A percentile compares a stretch with the other conserved stretches of the same genome.
phyloP scores from a whole-genome alignment of 176 grass and related monocot genomes.

The Ensete glaucum region DNA sequence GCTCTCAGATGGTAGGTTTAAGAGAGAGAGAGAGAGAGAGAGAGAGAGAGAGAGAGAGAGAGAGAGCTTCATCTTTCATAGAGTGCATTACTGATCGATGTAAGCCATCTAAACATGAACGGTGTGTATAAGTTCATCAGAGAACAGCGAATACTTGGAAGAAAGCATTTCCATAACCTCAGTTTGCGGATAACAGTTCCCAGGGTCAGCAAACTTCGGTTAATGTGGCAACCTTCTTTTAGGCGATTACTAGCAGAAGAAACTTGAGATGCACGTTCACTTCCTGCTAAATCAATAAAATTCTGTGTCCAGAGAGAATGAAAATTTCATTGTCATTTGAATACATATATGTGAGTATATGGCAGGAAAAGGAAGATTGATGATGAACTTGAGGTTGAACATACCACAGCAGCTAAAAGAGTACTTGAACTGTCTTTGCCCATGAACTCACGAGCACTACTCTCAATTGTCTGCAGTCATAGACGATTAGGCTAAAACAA shows the following conservation, averaged over 20 bases:
- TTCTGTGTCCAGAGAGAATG: constrained; percentile 35
- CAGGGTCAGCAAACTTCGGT: constrained; percentile 73
- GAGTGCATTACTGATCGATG: too few species aligned
- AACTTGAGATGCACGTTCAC: constrained; percentile 77
- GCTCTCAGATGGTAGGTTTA: too few species aligned
- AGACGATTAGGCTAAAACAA: background rate
- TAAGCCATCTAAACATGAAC: too few species aligned
- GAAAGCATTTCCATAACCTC: constrained; percentile 45
- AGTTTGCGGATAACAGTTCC: constrained; percentile 90
- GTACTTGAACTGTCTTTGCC: constrained; percentile 53
- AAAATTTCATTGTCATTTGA: too few species aligned
- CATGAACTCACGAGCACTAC: constrained; percentile 40
- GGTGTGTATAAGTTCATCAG: too few species aligned
- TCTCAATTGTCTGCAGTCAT: constrained; percentile 55
- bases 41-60: too few species aligned
- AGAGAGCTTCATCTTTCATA: too few species aligned
- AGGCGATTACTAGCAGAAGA: constrained; percentile 53
- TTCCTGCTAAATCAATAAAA: constrained; percentile 86
- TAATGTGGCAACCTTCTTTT: constrained; percentile 89
- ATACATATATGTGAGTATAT: too few species aligned
- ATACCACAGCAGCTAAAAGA: constrained; percentile 71
- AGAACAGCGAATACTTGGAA: background rate
- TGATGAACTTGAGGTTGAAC: background rate
- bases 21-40: too few species aligned
- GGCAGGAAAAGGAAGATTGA: too few species aligned